A percentile compares a stretch with the other conserved stretches of the same genome.
phyloP scores from a whole-genome alignment of 805 yeast genomes.

The Lachancea nothofagi region DNA sequence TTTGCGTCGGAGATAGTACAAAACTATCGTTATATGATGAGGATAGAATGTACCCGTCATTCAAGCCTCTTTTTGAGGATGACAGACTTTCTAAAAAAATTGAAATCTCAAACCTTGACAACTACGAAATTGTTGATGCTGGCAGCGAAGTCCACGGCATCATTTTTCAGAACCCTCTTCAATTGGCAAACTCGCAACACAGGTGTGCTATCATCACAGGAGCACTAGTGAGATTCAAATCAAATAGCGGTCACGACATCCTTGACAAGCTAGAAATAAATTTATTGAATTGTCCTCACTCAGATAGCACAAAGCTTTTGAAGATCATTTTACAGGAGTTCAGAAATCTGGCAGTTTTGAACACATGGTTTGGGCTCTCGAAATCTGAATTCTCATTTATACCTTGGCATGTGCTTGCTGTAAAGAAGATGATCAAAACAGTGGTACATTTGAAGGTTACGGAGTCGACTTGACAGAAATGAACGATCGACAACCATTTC shows the following conservation, averaged over 20 bases:
- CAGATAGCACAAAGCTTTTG: slow-evolving; percentile 53
- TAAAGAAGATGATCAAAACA: slow-evolving; percentile 52
- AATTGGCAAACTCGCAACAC: slow-evolving; percentile 64
- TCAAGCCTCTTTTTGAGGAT: slow-evolving; percentile 32
- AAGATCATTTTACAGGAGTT: slow-evolving; percentile 54
- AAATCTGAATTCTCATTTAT: slow-evolving; percentile 37
- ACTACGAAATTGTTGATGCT: slow-evolving; percentile 42
- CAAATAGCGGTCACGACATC: slow-evolving; percentile 21
- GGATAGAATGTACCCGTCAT: slow-evolving; percentile 32
- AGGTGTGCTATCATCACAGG: slow-evolving; percentile 69
- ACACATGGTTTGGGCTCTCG: slow-evolving; percentile 36
- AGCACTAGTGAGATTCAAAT: slow-evolving; percentile 44
- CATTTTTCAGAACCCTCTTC: slow-evolving; percentile 54
- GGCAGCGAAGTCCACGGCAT: slow-evolving; percentile 50
- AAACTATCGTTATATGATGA: slow-evolving; percentile 36
- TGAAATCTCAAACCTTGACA: slow-evolving; percentile 18
- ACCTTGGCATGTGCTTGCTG: slow-evolving; percentile 74
- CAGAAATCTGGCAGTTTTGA: slow-evolving; percentile 45
- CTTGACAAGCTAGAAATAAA: slow-evolving; percentile 53
- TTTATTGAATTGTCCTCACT: slow-evolving; percentile 66
- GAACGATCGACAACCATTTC: slow-evolving; percentile 7
- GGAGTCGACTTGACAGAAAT: slow-evolving; percentile 15
- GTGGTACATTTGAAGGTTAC: slow-evolving; percentile 52
- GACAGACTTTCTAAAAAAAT: slow-evolving; percentile 17
- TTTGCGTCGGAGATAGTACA: slow-evolving; percentile 59